Conservation (phyloP, 768 basidiomycete species). For the Auriscalpium orientale region DNA sequence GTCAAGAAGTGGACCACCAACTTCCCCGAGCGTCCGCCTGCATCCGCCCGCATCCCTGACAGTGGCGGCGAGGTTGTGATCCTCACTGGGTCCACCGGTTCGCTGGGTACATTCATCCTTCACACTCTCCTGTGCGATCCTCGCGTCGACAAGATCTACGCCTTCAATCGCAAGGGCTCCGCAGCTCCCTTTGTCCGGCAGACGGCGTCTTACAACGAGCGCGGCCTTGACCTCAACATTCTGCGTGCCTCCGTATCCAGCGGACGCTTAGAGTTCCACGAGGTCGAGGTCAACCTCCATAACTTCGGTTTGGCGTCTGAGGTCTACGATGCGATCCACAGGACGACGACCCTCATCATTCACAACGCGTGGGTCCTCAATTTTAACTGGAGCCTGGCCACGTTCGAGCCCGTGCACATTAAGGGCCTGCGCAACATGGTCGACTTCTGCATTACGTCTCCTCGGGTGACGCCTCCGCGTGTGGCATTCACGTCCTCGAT, state of each 20-base stretch:
- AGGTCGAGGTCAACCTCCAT: background rate
- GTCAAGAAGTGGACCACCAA: conserved; percentile 1
- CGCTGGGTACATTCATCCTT: background rate
- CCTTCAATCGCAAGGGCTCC: background rate
- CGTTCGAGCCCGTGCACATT: conserved; percentile 12
- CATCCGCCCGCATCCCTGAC: background rate
- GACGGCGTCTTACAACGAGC: background rate
- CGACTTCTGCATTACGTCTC: conserved; percentile 10
- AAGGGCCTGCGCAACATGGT: conserved; percentile 10
- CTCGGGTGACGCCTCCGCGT: background rate
- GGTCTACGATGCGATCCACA: background rate
- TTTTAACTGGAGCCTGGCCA: conserved; percentile 9
- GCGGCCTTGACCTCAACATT: background rate
- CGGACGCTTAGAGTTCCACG: background rate
- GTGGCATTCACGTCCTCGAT: conserved; percentile 6
- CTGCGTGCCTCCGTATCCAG: background rate
- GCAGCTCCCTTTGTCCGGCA: background rate
- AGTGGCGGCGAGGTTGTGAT: background rate
- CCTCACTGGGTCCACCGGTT: conserved; percentile 2
- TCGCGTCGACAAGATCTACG: background rate
- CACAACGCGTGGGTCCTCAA: conserved; percentile 11
- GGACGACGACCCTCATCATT: conserved; percentile 5
- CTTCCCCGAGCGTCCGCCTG: conserved; percentile 1
- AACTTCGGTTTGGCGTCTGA: background rate
- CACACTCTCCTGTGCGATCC: background rate